These are phyloP conservation scores for Diplodia seriata DNA, from an alignment of 2,329 filamentous ascomycete genomes.

Conservation along the genomic window DNA sequence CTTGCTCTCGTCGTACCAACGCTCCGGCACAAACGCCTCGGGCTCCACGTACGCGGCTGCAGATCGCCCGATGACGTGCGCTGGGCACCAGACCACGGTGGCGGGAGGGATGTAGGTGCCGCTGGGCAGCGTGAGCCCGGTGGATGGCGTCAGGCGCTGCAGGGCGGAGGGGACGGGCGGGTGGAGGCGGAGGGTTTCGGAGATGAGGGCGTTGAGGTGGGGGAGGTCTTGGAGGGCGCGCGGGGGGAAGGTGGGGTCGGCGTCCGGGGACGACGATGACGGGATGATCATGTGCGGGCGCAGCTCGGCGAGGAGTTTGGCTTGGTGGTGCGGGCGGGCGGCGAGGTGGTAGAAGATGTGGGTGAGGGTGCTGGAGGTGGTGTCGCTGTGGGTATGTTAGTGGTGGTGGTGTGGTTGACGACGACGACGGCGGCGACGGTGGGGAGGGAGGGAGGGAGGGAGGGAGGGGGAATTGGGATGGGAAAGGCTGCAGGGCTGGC, in stretches of 20 bases:
- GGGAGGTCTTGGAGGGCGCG: slow-evolving; percentile 37
- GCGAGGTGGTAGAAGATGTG: slow-evolving; percentile 37
- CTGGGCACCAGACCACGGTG: slow-evolving; percentile 37
- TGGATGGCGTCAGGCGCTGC: slow-evolving; percentile 47
- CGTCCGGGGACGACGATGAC: no score
- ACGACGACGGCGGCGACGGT: no score
- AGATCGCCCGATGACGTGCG: slow-evolving; percentile 33
- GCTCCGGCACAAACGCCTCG: slow-evolving; percentile 17
- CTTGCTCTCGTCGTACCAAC: slow-evolving; percentile 3
- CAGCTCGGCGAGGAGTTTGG: slow-evolving; percentile 46
- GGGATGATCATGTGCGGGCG: slow-evolving; percentile 36
- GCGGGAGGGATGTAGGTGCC: slow-evolving; percentile 45
- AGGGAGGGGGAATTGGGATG: background rate
- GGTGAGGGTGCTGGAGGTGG: slow-evolving; percentile 19
- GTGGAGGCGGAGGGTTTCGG: slow-evolving; percentile 53
- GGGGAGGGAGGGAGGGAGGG: no score
- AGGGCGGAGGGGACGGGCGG: slow-evolving; percentile 50
- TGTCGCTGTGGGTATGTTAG: slow-evolving; percentile 12
- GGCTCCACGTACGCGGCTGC: slow-evolving; percentile 14
- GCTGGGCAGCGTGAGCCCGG: background rate
- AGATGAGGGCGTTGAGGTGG: slow-evolving; percentile 51
- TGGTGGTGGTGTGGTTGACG: slow-evolving; percentile 47
- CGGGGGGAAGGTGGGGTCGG: slow-evolving; percentile 39
- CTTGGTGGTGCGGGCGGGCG: slow-evolving; percentile 36
- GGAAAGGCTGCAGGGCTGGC: background rate